Conservation (phyloP, 2,329 filamentous ascomycete species). For the Pseudogymnoascus sp. region DNA sequence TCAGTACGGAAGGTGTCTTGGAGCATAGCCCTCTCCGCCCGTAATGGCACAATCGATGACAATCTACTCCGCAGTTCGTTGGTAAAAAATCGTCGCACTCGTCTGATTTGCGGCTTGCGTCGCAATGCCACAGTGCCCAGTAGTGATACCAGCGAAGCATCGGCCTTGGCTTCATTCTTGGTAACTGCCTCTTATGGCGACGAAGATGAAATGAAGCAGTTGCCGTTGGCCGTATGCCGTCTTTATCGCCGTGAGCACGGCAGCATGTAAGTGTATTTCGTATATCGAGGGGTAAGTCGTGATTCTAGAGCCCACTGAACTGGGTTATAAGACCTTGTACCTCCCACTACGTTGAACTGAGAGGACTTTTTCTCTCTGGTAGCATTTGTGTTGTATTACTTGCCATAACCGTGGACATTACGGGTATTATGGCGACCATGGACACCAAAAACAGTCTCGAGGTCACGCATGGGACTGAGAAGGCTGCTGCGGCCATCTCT, state of each 20-base stretch:
- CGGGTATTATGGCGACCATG: constrained; percentile 8
- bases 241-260: background rate
- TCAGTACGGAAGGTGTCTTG: background rate
- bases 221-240: background rate
- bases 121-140: background rate
- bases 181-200: constrained; percentile 6
- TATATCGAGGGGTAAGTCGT: background rate
- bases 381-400: background rate
- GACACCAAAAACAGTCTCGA: constrained; percentile 14
- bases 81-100: background rate
- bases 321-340: background rate
- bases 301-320: background rate
- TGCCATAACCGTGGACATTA: background rate
- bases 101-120: constrained; percentile 4
- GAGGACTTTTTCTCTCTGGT: background rate
- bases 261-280: background rate
- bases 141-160: background rate
- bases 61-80: background rate
- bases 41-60: background rate
- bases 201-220: background rate
- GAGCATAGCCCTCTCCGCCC: background rate
- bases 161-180: background rate
- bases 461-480: constrained; percentile 12
- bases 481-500: constrained; percentile 9
- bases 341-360: background rate